These are phyloP conservation scores for Trametes polyzona DNA, from an alignment of 1,284 basidiomycete genomes.

Conservation along the genomic window DNA sequence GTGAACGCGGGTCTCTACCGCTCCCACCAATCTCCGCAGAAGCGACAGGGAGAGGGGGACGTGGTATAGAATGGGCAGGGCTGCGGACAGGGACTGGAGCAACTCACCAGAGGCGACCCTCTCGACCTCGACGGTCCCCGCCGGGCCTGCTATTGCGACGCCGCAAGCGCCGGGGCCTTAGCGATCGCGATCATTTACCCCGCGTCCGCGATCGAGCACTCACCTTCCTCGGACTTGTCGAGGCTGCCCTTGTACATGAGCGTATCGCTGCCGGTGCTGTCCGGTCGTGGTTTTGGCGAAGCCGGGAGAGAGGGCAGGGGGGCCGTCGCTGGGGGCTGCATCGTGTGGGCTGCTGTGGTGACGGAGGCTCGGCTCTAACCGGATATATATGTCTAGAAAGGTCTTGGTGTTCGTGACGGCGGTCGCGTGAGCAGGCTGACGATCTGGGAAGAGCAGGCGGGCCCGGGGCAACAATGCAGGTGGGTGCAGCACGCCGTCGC, in stretches of 20 bases:
- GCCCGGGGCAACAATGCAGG: background rate
- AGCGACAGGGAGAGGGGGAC: background rate
- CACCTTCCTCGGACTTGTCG: slow-evolving; percentile 4
- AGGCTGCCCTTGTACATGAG: slow-evolving; percentile 8
- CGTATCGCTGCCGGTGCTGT: background rate
- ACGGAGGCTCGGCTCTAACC: background rate
- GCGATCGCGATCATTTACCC: background rate
- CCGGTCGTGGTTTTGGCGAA: background rate
- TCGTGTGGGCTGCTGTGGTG: background rate
- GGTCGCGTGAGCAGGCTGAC: slow-evolving; percentile 10
- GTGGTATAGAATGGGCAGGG: background rate
- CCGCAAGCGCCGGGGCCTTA: slow-evolving; percentile 1
- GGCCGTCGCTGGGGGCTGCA: background rate
- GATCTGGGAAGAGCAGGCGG: background rate
- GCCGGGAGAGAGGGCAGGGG: background rate
- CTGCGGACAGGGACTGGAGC: background rate
- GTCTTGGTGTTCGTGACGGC: background rate
- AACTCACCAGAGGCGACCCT: slow-evolving; percentile 1
- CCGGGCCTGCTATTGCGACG: background rate
- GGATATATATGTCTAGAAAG: slow-evolving; percentile 9
- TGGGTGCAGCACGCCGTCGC: too few relatives aligned
- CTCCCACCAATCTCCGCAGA: slow-evolving; percentile 2
- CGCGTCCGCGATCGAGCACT: background rate
- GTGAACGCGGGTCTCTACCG: background rate
- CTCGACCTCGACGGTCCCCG: background rate